Percentiles rank a stretch among this genome's conserved stretches.
Evolutionary conservation across 2,329 filamentous ascomycete species (phyloP).

Genomic region (Phoma sp.): DNA sequence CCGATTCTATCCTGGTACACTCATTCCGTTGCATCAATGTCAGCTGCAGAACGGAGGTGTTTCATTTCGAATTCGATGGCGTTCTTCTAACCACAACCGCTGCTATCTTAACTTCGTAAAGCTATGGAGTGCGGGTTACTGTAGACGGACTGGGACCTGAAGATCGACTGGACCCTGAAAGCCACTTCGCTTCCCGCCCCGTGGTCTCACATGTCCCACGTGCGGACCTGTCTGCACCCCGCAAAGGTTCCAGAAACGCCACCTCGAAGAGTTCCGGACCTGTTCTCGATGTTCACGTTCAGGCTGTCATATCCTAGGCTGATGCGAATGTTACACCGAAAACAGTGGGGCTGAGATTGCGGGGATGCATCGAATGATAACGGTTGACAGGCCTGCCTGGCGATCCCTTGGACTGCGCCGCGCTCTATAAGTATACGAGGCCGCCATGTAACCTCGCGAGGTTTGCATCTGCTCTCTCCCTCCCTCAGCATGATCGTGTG

Average conservation of each 20-base stretch:
- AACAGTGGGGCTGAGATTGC: constrained; percentile 16
- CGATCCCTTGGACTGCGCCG: constrained; percentile 7
- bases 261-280: neutral
- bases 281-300: neutral
- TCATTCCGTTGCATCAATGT: constrained; percentile 2
- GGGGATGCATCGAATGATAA: constrained; percentile 15
- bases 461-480: neutral
- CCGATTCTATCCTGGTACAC: neutral
- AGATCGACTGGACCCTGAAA: constrained; percentile 13
- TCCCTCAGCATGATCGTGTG: constrained; percentile 21
- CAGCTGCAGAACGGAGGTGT: neutral
- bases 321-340: constrained; percentile 10
- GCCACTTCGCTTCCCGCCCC: neutral
- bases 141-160: neutral
- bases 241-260: constrained; percentile 4
- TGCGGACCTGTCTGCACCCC: constrained; percentile 5
- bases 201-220: neutral
- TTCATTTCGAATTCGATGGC: neutral
- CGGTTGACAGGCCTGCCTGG: constrained; percentile 1
- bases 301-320: neutral
- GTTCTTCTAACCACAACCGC: neutral
- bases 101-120: too few species aligned
- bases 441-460: neutral
- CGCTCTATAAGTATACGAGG: constrained; percentile 5
- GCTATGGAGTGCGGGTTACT: neutral